A percentile compares a stretch with the other conserved stretches of the same genome.
Conservation (phyloP, 495 filamentous ascomycete species). For the Aspergillus diversus region DNA sequence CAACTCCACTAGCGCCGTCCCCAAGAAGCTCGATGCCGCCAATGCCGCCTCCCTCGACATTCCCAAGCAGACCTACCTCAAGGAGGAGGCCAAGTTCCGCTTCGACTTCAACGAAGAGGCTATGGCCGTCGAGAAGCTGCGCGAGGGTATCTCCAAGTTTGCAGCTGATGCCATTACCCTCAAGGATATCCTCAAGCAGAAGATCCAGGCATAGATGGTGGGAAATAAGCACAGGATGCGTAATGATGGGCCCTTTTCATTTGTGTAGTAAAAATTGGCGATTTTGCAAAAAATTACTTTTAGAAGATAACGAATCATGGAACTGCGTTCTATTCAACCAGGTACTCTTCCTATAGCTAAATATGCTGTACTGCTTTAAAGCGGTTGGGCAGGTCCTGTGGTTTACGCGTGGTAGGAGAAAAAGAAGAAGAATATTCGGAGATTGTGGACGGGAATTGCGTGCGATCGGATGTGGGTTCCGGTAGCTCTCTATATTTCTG, state of each 20-base stretch:
- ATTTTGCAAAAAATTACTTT: constrained; percentile 24
- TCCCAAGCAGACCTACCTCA: constrained; percentile 86
- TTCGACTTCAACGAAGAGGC: constrained; percentile 99
- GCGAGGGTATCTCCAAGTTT: constrained; percentile 98
- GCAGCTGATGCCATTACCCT: constrained; percentile 93
- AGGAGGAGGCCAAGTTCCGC: constrained; percentile 88
- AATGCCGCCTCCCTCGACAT: constrained; percentile 70
- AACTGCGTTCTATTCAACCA: constrained; percentile 14
- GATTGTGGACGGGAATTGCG: neutral
- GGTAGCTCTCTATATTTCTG: neutral
- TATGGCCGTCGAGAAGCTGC: constrained; percentile 98
- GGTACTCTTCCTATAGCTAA: constrained; percentile 1
- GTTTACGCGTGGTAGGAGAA: neutral
- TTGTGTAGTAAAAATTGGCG: constrained; percentile 31
- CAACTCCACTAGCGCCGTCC: constrained; percentile 76
- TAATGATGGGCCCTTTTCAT: constrained; percentile 23
- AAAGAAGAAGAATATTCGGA: too few relatives aligned
- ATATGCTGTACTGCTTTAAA: neutral
- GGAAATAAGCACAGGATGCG: constrained; percentile 18
- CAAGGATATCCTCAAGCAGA: constrained; percentile 86
- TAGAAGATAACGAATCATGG: constrained; percentile 43
- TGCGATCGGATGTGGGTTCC: constrained; percentile 29
- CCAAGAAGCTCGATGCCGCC: constrained; percentile 86
- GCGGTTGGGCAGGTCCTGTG: neutral
- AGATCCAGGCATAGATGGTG: constrained; percentile 63